These are phyloP conservation scores for Lentinula edodes DNA, from an alignment of 768 basidiomycete species.

Conservation along the genomic window DNA sequence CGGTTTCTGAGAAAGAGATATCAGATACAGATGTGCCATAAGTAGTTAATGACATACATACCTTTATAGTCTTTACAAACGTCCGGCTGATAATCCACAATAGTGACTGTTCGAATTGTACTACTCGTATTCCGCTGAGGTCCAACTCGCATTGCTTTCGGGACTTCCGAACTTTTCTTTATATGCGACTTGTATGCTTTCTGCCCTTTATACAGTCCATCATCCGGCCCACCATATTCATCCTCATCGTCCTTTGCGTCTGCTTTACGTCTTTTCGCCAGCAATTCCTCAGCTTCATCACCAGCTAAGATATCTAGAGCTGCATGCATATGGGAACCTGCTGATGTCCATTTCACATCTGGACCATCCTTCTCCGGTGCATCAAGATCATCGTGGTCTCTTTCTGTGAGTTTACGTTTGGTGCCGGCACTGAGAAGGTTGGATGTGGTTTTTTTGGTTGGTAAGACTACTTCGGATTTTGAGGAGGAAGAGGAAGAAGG, in stretches of 20 bases:
- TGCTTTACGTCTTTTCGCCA: slow-evolving; percentile 63
- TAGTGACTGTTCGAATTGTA: slow-evolving; percentile 91
- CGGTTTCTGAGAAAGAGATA: slow-evolving; percentile 64
- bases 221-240: slow-evolving; percentile 62
- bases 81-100: slow-evolving; percentile 97
- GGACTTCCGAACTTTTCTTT: slow-evolving; percentile 76
- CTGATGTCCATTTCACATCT: slow-evolving; percentile 74
- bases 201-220: slow-evolving; percentile 85
- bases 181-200: slow-evolving; percentile 76
- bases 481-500: slow-evolving; percentile 35
- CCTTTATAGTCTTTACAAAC: slow-evolving; percentile 99
- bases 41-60: slow-evolving; percentile 18
- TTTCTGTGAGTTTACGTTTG: slow-evolving; percentile 52
- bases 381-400: slow-evolving; percentile 39
- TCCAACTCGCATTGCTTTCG: slow-evolving; percentile 83
- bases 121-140: slow-evolving; percentile 65
- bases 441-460: slow-evolving; percentile 56
- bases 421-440: slow-evolving; percentile 79
- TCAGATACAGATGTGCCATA: background rate
- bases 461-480: slow-evolving; percentile 73
- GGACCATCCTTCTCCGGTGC: slow-evolving; percentile 56
- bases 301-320: slow-evolving; percentile 76
- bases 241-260: slow-evolving; percentile 47
- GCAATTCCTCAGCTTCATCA: slow-evolving; percentile 72
- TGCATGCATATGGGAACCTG: slow-evolving; percentile 68